phyloP scores from a whole-genome alignment of 2,329 filamentous ascomycete genomes.

The Cercospora janseana region DNA sequence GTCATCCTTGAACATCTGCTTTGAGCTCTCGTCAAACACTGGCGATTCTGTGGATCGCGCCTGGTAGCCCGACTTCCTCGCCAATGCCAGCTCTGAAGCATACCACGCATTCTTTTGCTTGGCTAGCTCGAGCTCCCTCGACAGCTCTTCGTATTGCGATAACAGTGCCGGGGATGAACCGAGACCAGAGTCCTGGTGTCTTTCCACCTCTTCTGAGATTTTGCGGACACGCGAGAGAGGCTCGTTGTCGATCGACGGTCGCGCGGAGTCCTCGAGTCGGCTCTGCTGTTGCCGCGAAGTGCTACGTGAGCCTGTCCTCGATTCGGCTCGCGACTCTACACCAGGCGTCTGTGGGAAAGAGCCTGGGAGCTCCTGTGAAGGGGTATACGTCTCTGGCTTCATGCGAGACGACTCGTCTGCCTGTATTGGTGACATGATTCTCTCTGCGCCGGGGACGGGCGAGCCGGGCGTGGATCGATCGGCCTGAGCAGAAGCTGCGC shows the following conservation, averaged over 20 bases:
- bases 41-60: constrained; percentile 59
- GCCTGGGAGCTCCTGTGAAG: constrained; percentile 26
- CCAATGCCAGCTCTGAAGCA: constrained; percentile 87
- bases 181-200: constrained; percentile 59
- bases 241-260: constrained; percentile 30
- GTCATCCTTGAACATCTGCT: constrained; percentile 84
- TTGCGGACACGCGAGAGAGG: constrained; percentile 31
- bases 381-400: constrained; percentile 37
- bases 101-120: constrained; percentile 95
- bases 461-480: constrained; percentile 24
- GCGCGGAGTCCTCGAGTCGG: constrained; percentile 25
- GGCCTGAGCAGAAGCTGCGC: constrained; percentile 15
- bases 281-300: constrained; percentile 19
- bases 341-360: constrained; percentile 14
- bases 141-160: constrained; percentile 68
- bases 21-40: constrained; percentile 69
- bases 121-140: constrained; percentile 81
- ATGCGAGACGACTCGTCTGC: constrained; percentile 14
- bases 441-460: constrained; percentile 22
- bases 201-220: constrained; percentile 42
- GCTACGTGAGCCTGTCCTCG: constrained; percentile 15
- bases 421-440: constrained; percentile 14
- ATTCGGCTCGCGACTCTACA: constrained; percentile 23
- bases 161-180: constrained; percentile 61
- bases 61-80: constrained; percentile 83